Conservation (phyloP, 2,329 filamentous ascomycete species). For the Arthroderma sp. region DNA sequence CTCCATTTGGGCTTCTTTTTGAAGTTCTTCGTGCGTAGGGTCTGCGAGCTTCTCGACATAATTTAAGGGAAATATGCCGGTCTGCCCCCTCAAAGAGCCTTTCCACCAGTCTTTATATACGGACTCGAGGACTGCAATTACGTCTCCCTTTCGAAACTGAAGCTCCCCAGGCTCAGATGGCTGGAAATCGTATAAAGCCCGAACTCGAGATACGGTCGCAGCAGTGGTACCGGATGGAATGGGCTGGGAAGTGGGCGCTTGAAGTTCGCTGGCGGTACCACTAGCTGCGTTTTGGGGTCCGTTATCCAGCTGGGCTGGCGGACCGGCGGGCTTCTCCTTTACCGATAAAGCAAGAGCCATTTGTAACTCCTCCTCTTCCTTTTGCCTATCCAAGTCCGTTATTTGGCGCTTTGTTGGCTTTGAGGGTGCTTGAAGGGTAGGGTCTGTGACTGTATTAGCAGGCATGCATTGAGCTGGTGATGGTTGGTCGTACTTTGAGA, state of each 20-base stretch:
- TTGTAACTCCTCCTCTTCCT: constrained; percentile 93
- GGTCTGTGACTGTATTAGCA: constrained; percentile 47
- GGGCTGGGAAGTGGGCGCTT: constrained; percentile 32
- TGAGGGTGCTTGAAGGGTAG: constrained; percentile 77
- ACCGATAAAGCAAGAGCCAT: constrained; percentile 89
- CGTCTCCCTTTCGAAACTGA: constrained; percentile 90
- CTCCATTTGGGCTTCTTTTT: constrained; percentile 94
- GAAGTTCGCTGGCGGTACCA: constrained; percentile 13
- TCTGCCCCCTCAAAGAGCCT: constrained; percentile 83
- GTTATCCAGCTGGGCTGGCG: constrained; percentile 17
- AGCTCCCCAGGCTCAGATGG: constrained; percentile 89
- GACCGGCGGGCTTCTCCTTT: constrained; percentile 55
- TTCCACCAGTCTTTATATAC: constrained; percentile 99
- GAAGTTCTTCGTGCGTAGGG: constrained; percentile 84
- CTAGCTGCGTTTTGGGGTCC: constrained; percentile 26
- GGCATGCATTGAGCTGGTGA: background rate
- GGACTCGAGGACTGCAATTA: constrained; percentile 92
- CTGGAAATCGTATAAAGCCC: constrained; percentile 86
- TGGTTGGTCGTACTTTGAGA: constrained; percentile 39
- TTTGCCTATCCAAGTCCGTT: constrained; percentile 76
- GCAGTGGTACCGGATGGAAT: constrained; percentile 78
- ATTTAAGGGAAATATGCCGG: constrained; percentile 94
- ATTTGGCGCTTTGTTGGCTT: constrained; percentile 88
- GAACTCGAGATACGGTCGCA: constrained; percentile 86
- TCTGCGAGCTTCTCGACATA: constrained; percentile 97